Evolutionary conservation across 805 yeast species (phyloP).

Genomic region (Pichia californica): DNA sequence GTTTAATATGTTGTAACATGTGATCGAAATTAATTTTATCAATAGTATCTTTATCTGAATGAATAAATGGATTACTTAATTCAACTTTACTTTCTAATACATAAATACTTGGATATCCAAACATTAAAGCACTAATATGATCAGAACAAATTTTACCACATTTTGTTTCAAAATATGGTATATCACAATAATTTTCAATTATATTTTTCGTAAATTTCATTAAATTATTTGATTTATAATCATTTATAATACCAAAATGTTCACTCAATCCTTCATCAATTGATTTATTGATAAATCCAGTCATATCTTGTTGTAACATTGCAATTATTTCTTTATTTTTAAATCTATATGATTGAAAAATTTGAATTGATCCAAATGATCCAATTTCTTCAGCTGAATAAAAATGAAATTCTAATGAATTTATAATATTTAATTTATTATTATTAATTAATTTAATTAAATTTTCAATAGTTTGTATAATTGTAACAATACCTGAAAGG

Average conservation of each 20-base stretch:
- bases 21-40: slow-evolving; percentile 76
- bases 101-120: slow-evolving; percentile 80
- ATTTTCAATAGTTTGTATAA: slow-evolving; percentile 67
- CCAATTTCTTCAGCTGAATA: slow-evolving; percentile 96
- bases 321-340: slow-evolving; percentile 55
- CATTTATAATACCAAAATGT: slow-evolving; percentile 75
- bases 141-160: slow-evolving; percentile 96
- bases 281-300: slow-evolving; percentile 62
- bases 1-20: slow-evolving; percentile 71
- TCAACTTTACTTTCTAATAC: slow-evolving; percentile 72
- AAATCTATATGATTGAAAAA: slow-evolving; percentile 49
- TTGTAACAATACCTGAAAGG: slow-evolving; percentile 81
- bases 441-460: slow-evolving; percentile 31
- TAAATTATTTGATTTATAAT: slow-evolving; percentile 51
- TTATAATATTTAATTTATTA: slow-evolving; percentile 27
- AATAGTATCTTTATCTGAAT: slow-evolving; percentile 70
- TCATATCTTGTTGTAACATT: slow-evolving; percentile 94
- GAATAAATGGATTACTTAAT: slow-evolving; percentile 63
- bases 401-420: slow-evolving; percentile 87
- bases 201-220: slow-evolving; percentile 57
- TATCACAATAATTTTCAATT: slow-evolving; percentile 54
- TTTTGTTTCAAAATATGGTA: slow-evolving; percentile 64
- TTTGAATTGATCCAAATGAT: slow-evolving; percentile 74
- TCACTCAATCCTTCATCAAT: slow-evolving; percentile 46
- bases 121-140: slow-evolving; percentile 77